These are phyloP conservation scores for Nakazawaea sp. DNA, from an alignment of 805 yeast species.

Conservation along the genomic window DNA sequence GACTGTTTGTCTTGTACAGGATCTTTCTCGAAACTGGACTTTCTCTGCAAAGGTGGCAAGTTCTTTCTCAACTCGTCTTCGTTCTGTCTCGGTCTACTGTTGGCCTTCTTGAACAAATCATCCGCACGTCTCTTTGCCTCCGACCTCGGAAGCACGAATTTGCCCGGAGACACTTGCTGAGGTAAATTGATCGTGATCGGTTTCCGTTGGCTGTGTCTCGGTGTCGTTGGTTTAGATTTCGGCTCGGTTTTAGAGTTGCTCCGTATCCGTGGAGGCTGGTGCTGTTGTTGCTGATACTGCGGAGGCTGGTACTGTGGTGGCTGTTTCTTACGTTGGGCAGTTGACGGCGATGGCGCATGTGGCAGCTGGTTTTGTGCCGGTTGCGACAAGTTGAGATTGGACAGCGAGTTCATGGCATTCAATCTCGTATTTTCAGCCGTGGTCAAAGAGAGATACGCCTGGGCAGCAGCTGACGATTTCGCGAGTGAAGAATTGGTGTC, in stretches of 20 bases:
- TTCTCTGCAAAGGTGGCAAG: conserved; percentile 33
- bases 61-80: conserved; percentile 17
- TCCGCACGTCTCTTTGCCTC: conserved; percentile 36
- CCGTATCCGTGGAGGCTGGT: neutral
- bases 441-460: conserved; percentile 59
- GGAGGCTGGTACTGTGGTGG: neutral
- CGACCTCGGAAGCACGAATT: conserved; percentile 11
- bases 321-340: neutral
- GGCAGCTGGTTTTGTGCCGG: neutral
- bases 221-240: neutral
- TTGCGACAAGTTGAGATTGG: conserved; percentile 24
- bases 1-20: conserved; percentile 7
- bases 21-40: conserved; percentile 54
- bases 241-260: neutral
- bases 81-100: conserved; percentile 21
- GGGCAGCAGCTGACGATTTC: conserved; percentile 34
- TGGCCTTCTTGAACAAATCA: conserved; percentile 46
- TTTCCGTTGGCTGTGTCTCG: conserved; percentile 17
- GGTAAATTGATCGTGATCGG: conserved; percentile 9
- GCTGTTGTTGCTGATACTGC: neutral
- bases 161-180: conserved; percentile 11
- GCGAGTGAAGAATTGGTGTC: conserved; percentile 5
- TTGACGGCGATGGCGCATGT: conserved; percentile 6
- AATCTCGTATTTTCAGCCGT: conserved; percentile 77
- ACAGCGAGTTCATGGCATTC: conserved; percentile 50